Base-by-base conservation (phyloP, 495 filamentous ascomycete species). In the Penicillium macrosclerotiorum region DNA sequence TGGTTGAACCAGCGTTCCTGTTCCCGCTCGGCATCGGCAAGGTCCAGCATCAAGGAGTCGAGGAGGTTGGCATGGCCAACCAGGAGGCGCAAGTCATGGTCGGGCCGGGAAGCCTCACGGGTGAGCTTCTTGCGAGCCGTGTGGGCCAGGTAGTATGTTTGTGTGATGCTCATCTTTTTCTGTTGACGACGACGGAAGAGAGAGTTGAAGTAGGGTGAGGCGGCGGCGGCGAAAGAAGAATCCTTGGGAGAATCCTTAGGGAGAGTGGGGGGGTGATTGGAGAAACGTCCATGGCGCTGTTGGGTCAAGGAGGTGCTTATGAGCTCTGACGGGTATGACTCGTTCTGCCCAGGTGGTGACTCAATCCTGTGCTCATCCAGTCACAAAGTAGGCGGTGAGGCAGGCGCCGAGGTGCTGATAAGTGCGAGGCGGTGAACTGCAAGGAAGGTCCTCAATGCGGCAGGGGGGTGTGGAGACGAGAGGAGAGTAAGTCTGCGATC, bases 1-100 rank as follows among this genome's bases (percentile, higher is more conserved):
- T 92, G 83, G 80, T 96, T 90, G 83, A 96, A 97, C 94, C 94
- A 97, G 42, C 79, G 85, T 69, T 97, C 93, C 68, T 97, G 93
- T 65, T 97, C 90, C 49, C 82, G 80, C 75, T 98, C 94, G 60
- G 94, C 93, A 30, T 94, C 87, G 66, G 87, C 83, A 13, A 98
- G 88, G 63, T 95, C 90, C 49, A 96, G 75, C 93, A 96, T 97
- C 54, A 98, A 75, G 9, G 83, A 83, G 74, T 98, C 93, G 56
- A 98, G 88, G 11, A 98, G 84, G 78, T 98, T 98, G 77, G 93
- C 93, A 71, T 98, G 93, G 46, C 94, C 85, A 50, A 98, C 93
- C 42, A 98, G 82, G 9, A 91, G 83, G 59, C 92, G 83, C 47
- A 98, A 86, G 74, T 96, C 83, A 76, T 97, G 94, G 62, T 97